Evolutionary conservation across 202 grass and related monocot genomes (phyloP).

Genomic region (Musa balbisiana): DNA sequence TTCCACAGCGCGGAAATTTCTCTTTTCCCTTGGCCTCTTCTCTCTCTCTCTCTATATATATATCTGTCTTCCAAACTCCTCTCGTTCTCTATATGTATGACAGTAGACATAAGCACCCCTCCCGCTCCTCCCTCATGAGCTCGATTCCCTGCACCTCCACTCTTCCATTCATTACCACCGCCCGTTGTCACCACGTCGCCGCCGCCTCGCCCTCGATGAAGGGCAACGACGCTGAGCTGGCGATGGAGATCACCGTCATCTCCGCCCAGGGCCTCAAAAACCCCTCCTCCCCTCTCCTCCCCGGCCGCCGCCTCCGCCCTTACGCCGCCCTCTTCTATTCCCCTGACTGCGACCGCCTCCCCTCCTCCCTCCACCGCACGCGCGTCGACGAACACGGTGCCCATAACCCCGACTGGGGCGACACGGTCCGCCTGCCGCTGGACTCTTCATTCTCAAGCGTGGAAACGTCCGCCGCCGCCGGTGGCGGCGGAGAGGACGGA

Average conservation of each 20-base stretch:
- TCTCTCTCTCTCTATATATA: too few relatives aligned
- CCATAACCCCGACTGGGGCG: constrained; percentile 48
- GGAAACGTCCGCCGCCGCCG: background rate
- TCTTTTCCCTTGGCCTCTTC: too few relatives aligned
- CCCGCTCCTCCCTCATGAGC: background rate
- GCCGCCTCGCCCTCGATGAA: background rate
- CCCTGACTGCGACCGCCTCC: constrained; percentile 1
- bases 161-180: background rate
- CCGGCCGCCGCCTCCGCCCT: constrained; percentile 45
- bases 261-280: constrained; percentile 64
- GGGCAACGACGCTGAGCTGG: constrained; percentile 23
- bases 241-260: constrained; percentile 70
- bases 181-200: background rate
- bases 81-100: background rate
- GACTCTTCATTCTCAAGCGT: constrained; percentile 39
- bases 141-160: background rate
- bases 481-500: background rate
- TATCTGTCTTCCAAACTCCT: background rate
- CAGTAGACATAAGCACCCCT: background rate
- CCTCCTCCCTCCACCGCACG: constrained; percentile 16
- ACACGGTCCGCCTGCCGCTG: constrained; percentile 52
- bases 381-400: constrained; percentile 22
- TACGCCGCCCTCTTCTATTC: constrained; percentile 40
- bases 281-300: constrained; percentile 27
- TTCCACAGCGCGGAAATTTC: too few relatives aligned